Percentiles rank a stretch among this genome's conserved stretches.
Evolutionary conservation across 768 basidiomycete species (phyloP).

Genomic region (Tricholoma furcatifolium): DNA sequence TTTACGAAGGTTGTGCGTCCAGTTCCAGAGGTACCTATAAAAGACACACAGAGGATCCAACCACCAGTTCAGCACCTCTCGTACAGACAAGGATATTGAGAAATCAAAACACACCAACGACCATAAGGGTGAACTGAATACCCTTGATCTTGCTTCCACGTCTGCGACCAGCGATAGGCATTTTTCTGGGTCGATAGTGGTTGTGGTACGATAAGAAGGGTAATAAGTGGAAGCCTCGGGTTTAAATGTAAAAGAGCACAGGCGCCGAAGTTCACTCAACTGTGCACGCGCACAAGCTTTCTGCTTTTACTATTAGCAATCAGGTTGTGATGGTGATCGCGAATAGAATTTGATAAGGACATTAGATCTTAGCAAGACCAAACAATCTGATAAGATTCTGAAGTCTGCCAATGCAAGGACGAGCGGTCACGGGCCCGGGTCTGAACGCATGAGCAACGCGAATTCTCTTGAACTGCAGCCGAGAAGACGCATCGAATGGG

Average conservation of each 20-base stretch:
- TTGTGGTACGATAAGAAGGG: constrained; percentile 7
- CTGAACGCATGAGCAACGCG: no score
- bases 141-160: constrained; percentile 85
- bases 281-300: neutral
- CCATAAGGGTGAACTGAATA: constrained; percentile 87
- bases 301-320: constrained; percentile 13
- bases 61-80: neutral
- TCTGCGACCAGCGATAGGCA: constrained; percentile 50
- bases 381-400: constrained; percentile 7
- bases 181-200: constrained; percentile 18
- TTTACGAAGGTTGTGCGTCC: constrained; percentile 91
- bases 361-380: constrained; percentile 16
- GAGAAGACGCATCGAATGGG: neutral
- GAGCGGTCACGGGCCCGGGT: neutral
- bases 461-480: no score
- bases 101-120: constrained; percentile 64
- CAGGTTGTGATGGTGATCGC: constrained; percentile 17
- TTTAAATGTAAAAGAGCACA: constrained; percentile 2
- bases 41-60: neutral
- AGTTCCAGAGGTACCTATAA: constrained; percentile 79
- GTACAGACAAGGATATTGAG: neutral
- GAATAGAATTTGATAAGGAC: neutral
- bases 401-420: neutral
- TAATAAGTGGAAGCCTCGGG: constrained; percentile 5
- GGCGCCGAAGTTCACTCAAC: neutral